These are phyloP conservation scores for Calonectria hawksworthii DNA, from an alignment of 2,329 filamentous ascomycete genomes.

Conservation along the genomic window DNA sequence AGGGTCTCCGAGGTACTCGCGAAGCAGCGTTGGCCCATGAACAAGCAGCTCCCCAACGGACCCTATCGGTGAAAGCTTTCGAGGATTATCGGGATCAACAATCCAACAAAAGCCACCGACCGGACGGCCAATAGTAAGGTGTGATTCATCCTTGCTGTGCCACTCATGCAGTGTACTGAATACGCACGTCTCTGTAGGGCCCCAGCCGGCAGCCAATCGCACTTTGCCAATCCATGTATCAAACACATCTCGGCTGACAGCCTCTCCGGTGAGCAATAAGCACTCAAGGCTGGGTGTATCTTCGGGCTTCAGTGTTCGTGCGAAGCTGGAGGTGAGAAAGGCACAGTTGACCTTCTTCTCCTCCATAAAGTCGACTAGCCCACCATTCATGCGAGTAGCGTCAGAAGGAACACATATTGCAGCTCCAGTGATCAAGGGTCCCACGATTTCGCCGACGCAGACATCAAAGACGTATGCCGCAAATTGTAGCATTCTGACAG, in stretches of 20 bases:
- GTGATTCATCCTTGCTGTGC: background rate
- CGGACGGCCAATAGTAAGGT: background rate
- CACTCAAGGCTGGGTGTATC: background rate
- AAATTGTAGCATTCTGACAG: background rate
- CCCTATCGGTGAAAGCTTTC: background rate
- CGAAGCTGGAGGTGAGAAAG: slow-evolving; percentile 13
- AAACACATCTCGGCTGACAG: background rate
- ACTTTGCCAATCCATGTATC: background rate
- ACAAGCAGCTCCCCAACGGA: background rate
- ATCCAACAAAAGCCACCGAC: slow-evolving; percentile 43
- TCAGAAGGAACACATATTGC: background rate
- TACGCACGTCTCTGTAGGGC: background rate
- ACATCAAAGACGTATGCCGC: background rate
- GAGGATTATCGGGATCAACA: background rate
- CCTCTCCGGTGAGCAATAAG: slow-evolving; percentile 11
- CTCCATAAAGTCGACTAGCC: background rate
- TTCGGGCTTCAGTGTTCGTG: background rate
- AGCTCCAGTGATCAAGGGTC: background rate
- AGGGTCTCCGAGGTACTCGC: background rate
- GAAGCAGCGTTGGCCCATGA: background rate
- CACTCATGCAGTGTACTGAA: background rate
- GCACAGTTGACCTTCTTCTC: background rate
- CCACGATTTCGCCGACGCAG: background rate
- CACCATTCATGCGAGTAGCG: slow-evolving; percentile 16
- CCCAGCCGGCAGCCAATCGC: background rate